Evolutionary conservation across 371 early-diverging fungal species (phyloP), one percentile per base, ranked within the genome.

Genomic region (Apophysomyces trapeziformis): DNA sequence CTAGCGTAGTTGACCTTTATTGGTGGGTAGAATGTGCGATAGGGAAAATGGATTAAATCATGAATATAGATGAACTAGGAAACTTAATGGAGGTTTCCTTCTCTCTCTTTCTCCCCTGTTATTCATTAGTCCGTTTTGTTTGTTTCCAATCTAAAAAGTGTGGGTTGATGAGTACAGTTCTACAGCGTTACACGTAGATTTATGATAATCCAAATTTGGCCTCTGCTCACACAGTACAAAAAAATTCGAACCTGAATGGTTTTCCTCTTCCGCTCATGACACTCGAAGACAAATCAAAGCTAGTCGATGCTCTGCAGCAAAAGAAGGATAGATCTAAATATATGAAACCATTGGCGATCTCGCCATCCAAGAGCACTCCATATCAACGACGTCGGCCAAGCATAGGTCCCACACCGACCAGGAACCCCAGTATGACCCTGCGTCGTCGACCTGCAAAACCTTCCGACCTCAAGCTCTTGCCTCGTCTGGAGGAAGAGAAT

Each of bases 301-400:
- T 80, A 32, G 72, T 70, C 1, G 63, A 72, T 61, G 80, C 80
- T 11, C 63, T 77, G 45, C 69, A 77, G 35, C 76, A 26, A 26
- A 26, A 77, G 39, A 70, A 70, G 38, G 74, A 77, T 68, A 41
- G 57, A 60, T 44, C 35, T 47, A 64, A 26, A 57, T 13, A 38
- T 2, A 16, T 45, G 32, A 38, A 57, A 65, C 46, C 61, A 62
- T 58, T 57, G 47, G 56, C 54, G 38, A 26, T 54, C 45, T 66
- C 67, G 59, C 71, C 79, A 16, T 82, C 83, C 4, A 79, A 78
- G 60, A 82, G 83, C 45, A 75, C 77, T 36, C 75, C 76, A 16
- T 71, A 67, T 50, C 71, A 75, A 32, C 59, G 74, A 39, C 78
- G 77, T 46, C 74, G 74, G 32, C 66, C 66, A 38, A 76, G 70